Evolutionary conservation across 176 grass and related monocot genomes (phyloP).

Genomic region (Eragrostis nindensis): DNA sequence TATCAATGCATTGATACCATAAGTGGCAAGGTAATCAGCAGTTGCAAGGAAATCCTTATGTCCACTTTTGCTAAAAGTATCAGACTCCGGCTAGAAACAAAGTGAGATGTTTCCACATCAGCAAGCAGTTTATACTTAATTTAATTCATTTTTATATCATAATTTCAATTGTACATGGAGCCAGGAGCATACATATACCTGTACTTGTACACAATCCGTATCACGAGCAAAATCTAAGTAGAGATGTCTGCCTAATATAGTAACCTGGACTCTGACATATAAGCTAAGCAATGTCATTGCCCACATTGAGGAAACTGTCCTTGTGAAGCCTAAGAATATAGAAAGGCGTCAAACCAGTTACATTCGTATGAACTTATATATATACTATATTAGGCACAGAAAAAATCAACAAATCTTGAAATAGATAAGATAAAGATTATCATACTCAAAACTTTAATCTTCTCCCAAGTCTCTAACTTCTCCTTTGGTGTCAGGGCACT

Average conservation of each 20-base stretch:
- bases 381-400: neutral
- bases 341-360: neutral
- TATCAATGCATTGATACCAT: constrained; percentile 74
- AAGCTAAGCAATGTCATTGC: constrained; percentile 90
- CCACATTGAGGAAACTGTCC: constrained; percentile 81
- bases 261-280: constrained; percentile 96
- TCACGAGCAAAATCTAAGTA: constrained; percentile 82
- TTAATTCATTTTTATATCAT: neutral
- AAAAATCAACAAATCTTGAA: constrained; percentile 14
- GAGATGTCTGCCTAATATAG: constrained; percentile 95
- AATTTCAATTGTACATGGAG: neutral
- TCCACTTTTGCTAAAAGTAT: constrained; percentile 59
- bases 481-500: constrained; percentile 55
- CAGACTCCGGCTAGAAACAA: constrained; percentile 67
- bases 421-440: neutral
- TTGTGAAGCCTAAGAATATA: constrained; percentile 77
- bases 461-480: constrained; percentile 86
- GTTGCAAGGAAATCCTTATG: constrained; percentile 79
- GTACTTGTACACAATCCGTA: constrained; percentile 51
- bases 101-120: constrained; percentile 35
- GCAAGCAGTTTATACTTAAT: constrained; percentile 1
- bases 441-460: constrained; percentile 89
- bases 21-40: constrained; percentile 82
- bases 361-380: neutral
- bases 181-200: constrained; percentile 38